A percentile compares a stretch with the other conserved stretches of the same genome.
Conservation (phyloP, 2,329 filamentous ascomycete genomes). For the Chaetomium globosum region DNA sequence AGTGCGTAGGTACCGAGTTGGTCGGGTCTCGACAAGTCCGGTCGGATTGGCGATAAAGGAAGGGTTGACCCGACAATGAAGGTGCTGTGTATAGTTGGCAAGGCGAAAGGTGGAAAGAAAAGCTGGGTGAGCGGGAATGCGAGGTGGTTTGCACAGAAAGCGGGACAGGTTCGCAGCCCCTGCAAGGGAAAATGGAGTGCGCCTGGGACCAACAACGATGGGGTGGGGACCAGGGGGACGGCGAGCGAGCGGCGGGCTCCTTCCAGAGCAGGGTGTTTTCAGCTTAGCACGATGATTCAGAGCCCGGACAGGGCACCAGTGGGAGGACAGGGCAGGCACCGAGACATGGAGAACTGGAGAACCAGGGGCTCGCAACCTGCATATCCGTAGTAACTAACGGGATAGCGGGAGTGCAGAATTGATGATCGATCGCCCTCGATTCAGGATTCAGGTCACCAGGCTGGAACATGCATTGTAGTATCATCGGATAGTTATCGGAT, state of each 20-base stretch:
- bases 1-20: no score
- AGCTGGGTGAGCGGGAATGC: conserved; percentile 1
- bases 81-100: conserved; percentile 5
- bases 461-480: no score
- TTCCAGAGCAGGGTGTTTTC: background rate
- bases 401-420: background rate
- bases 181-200: conserved; percentile 4
- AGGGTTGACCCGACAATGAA: background rate
- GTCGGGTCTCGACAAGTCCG: background rate
- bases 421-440: background rate
- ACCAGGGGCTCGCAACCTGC: no score
- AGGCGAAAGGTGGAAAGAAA: conserved; percentile 1
- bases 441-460: background rate
- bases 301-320: background rate
- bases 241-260: conserved; percentile 1
- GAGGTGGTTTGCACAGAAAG: conserved; percentile 4
- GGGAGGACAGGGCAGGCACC: no score
- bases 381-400: no score
- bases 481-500: background rate
- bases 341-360: background rate
- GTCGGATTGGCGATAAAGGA: conserved; percentile 9
- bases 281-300: background rate
- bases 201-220: conserved; percentile 5
- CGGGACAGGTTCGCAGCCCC: conserved; percentile 8
- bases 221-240: conserved; percentile 1